Evolutionary conservation across 2,329 filamentous ascomycete genomes (phyloP), one percentile per base, ranked within the genome.

Genomic region (Lachnellula cervina): DNA sequence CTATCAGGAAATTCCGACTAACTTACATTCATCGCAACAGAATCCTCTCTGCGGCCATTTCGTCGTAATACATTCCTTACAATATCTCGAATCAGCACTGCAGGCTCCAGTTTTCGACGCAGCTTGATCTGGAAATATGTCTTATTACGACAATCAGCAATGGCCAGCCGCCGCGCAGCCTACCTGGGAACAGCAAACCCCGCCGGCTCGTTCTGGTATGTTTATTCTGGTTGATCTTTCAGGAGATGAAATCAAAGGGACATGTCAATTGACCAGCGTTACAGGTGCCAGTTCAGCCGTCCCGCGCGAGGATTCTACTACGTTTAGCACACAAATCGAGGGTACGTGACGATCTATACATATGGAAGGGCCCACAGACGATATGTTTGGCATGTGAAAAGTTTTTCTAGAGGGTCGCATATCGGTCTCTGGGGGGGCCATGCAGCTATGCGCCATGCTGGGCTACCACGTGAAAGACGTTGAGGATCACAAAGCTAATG

Each of bases 261-360:
- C 25, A 42, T 21, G 55, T 58, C 55, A 62, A 66, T 67, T 65
- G 60, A 67, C 60, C 53, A 54, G 54, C 59, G 62, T 66, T 61
- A 60, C 72, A 90, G 88, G 88, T 74, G 83, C 88, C 60, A 90
- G 81, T 73, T 91, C 88, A 56, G 86, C 87, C 50, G 83, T 84
- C 62, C 82, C 85, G 53, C 83, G 84, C 66, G 89, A 93, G 63
- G 90, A 95, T 59, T 80, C 82, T 56, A 77, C 80, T 68, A 90
- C 91, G 57, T 96, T 96, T 72, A 84, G 84, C 64, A 87, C 88
- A 71, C 91, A 96, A 75, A 87, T 96, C 73, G 91, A 96, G 77
- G 89, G 89, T 94, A 87, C 72, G 87, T 83, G 38, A 51, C 61
- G 47, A 55, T 37, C 52, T 58, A 55, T 50, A 34, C 28, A 54